Base-by-base conservation (phyloP, 2,329 filamentous ascomycete species). In the Hypoxylon sp. region DNA sequence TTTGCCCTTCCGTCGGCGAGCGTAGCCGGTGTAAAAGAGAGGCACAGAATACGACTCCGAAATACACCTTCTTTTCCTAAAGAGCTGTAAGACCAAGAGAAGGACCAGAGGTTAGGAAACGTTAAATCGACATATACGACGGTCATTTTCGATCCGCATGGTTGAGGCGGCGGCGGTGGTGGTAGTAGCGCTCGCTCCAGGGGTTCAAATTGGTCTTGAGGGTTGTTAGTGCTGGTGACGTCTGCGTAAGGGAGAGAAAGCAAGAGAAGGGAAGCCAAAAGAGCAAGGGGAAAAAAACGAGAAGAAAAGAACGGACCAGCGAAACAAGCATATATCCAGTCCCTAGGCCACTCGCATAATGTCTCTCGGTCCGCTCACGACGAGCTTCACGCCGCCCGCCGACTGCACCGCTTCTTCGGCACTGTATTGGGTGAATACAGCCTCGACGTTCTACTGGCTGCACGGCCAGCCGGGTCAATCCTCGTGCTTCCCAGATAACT, bases 401-500 rank as follows among this genome's bases (percentile, higher is more conserved):
- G 57, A 65, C 35, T 70, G 66, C 35, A 22, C 59, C 47, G 60
- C 60, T n/a, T 69, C 66, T 22, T 60, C 63, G 9, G 66, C 63
- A 14, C 39, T 69, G 6, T 69, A 71, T 52, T 69, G 66, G 66
- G 59, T 71, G 35, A 70, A 65, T 17, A 67, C 69, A 3, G 47
- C 42, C 1, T 63, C 57, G 2, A 63, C 69, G 2, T 71, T 65
- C 54, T 71, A 67, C 57, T 70, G 60, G 63, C 47, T 71, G 1
- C 69, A 71, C 37, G 65, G 65, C 33, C 54, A 22, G 22, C 68
- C 68, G 39, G 24, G 39, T 14, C 66, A 70, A 14, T 63, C 66
- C 3, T 71, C 69, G 6, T 71, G 66, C 51, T 70, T 70, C 53
- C 63, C 63, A 13, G 65, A 64, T 31, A 60, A 58, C 67, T 71